phyloP scores from a whole-genome alignment of 2,329 filamentous ascomycete genomes.

The Trichoderma sp. region DNA sequence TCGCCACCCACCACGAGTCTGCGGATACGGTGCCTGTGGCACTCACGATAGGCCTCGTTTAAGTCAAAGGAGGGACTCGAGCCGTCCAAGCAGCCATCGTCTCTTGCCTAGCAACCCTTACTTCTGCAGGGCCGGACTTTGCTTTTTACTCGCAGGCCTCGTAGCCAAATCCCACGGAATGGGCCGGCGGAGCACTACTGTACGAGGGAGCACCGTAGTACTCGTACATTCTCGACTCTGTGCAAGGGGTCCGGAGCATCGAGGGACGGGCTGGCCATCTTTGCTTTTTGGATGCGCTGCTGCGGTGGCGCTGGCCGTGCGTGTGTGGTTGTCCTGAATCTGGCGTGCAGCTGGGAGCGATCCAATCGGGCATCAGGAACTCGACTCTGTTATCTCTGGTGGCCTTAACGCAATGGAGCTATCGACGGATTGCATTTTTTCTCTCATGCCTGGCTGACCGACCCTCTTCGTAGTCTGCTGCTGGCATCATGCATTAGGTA shows the following conservation, averaged over 20 bases:
- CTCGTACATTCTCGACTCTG: neutral
- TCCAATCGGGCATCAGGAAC: conserved; percentile 13
- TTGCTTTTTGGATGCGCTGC: conserved; percentile 13
- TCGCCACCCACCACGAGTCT: neutral
- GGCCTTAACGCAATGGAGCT: neutral
- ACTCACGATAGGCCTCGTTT: conserved; percentile 1
- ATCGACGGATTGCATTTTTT: neutral
- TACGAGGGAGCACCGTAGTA: neutral
- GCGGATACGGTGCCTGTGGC: neutral
- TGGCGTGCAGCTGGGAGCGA: conserved; percentile 1
- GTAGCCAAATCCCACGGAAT: neutral
- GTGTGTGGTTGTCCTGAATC: conserved; percentile 12
- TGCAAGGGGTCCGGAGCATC: conserved; percentile 9
- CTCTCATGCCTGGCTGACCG: neutral
- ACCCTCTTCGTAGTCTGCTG: neutral
- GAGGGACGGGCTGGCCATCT: neutral
- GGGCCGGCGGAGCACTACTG: neutral
- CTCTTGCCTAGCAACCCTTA: neutral
- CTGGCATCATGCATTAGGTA: conserved; percentile 2
- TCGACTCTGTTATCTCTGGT: conserved; percentile 9
- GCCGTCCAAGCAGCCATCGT: neutral
- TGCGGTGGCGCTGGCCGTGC: conserved; percentile 14
- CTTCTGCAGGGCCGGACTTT: neutral
- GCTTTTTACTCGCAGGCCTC: neutral
- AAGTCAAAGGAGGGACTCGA: neutral